Base-by-base conservation (phyloP, 208 protist species). In the Angomonas deanei region DNA sequence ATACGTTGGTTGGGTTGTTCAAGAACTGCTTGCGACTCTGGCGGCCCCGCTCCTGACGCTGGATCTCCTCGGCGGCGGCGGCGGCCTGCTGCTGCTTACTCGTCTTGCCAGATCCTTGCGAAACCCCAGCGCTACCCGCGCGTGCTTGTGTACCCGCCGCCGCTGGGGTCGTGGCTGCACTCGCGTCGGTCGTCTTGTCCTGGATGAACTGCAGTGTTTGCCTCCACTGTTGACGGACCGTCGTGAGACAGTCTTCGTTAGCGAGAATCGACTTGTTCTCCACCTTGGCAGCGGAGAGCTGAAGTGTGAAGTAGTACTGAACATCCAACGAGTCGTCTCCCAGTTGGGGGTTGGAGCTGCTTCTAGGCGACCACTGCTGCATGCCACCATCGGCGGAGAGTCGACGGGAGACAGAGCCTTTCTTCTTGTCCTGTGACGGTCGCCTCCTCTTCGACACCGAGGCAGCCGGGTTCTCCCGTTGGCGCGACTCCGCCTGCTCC, bases 1-100 rank as follows among this genome's bases (percentile, higher is more conserved):
- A 72, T 30, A 82, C 28, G 61, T 85, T 78, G 36, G 54, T 30
- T 32, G 85, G 85, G 46, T 92, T 92, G 13, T 75, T 52, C 30
- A 92, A 54, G 49, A 88, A 92, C 10, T 70, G 64, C 10, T 74
- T 36, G 6, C 85, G 78, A 23, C 79, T 86, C 53, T 78, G 47
- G 26, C 76, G 74, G 1, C 71, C 74, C 47, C 66, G 49, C 60
- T 85, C 74, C 0, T 72, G 64, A 3, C 61, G 75, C 47, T 74
- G 34, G 0, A 73, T 55, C 47, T 85, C 77, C 64, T 90, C 83
- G 17, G 68, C 52, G 1, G 74, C 72, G 5, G 67, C 55, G 1
- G 53, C 52, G 4, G 70, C 58, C 11, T 56, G 59, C 71, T 3
- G 70, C 47, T 26, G 50, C 50, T 68, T 81, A 49, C 23, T 36